phyloP scores from a whole-genome alignment of 1,139 yeast species.

The Lodderomyces orthopsilosis region DNA sequence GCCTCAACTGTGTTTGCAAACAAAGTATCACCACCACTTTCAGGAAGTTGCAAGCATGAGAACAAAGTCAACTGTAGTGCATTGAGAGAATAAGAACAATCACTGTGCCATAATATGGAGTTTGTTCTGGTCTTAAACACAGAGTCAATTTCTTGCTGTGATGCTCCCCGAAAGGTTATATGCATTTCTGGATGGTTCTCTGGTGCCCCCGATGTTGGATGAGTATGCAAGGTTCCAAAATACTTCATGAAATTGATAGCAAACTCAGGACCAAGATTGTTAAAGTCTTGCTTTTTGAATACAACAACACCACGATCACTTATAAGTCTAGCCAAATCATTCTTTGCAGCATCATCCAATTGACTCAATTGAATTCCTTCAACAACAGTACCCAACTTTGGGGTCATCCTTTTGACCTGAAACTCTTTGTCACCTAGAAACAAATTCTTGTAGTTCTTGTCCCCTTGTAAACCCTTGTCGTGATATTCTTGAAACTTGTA shows the following conservation, averaged over 20 bases:
- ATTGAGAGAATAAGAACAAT: slow-evolving; percentile 38
- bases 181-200: slow-evolving; percentile 36
- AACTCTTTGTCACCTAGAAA: slow-evolving; percentile 12
- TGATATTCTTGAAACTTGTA: slow-evolving; percentile 21
- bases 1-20: slow-evolving; percentile 36
- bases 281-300: slow-evolving; percentile 39
- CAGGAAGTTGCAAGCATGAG: slow-evolving; percentile 38
- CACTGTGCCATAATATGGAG: slow-evolving; percentile 42
- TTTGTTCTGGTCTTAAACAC: slow-evolving; percentile 24
- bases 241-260: slow-evolving; percentile 30
- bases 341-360: slow-evolving; percentile 28
- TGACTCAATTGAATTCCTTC: slow-evolving; percentile 26
- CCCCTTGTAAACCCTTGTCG: slow-evolving; percentile 25
- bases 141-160: slow-evolving; percentile 23
- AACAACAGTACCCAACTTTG: slow-evolving; percentile 27
- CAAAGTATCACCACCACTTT: slow-evolving; percentile 39
- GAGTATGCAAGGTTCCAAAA: slow-evolving; percentile 39
- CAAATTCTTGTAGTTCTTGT: slow-evolving; percentile 17
- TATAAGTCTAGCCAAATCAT: slow-evolving; percentile 38
- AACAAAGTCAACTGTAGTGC: slow-evolving; percentile 40
- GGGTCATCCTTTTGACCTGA: slow-evolving; percentile 19
- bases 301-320: slow-evolving; percentile 42
- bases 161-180: slow-evolving; percentile 30
- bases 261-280: slow-evolving; percentile 30
- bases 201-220: slow-evolving; percentile 42